Evolutionary conservation across 257 asterid genomes (phyloP).

Genomic region (Solanum chmielewskii): DNA sequence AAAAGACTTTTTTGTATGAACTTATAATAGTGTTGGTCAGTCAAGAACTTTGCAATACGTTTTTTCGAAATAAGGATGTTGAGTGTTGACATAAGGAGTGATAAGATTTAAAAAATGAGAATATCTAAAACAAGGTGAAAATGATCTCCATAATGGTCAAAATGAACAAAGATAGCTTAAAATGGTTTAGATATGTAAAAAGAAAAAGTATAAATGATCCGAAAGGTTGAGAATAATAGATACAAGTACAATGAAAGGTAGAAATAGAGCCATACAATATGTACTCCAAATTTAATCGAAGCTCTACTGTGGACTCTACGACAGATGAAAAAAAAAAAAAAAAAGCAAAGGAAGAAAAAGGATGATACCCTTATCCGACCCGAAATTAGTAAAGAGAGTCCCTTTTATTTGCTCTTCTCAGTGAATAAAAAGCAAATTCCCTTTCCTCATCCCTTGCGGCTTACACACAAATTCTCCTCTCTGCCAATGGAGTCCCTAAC

Average conservation of each 20-base stretch:
- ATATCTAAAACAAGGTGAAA: background rate
- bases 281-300: too few species aligned
- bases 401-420: background rate
- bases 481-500: conserved; percentile 45
- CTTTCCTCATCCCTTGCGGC: background rate
- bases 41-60: too few species aligned
- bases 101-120: too few species aligned
- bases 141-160: background rate
- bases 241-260: too few species aligned
- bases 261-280: accelerated
- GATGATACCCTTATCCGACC: background rate
- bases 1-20: too few species aligned
- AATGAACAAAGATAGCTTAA: too few species aligned
- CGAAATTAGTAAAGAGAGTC: background rate
- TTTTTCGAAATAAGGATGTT: background rate
- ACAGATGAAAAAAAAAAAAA: too few species aligned
- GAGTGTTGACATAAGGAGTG: accelerated
- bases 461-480: background rate
- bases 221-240: background rate
- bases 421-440: background rate
- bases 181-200: too few species aligned
- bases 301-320: accelerated
- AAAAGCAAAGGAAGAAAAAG: too few species aligned
- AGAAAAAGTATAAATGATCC: too few species aligned
- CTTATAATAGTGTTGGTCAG: too few species aligned